phyloP scores from a whole-genome alignment of 805 yeast genomes.

The Barnettozyma pratensis region DNA sequence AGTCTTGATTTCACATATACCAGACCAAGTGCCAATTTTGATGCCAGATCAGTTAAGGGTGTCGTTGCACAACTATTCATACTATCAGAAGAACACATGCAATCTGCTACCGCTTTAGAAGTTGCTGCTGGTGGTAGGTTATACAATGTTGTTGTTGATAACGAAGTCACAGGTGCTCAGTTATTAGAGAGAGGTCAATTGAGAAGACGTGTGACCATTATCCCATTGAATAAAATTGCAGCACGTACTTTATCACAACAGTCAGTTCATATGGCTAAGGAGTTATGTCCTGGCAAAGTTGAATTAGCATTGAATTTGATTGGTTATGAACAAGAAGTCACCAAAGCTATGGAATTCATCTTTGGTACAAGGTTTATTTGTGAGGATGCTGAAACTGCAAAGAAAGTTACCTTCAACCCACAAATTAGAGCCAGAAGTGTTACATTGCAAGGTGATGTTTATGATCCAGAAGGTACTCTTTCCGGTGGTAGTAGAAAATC shows the following conservation, averaged over 20 bases:
- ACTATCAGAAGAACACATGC: constrained; percentile 48
- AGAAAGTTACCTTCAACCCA: constrained; percentile 82
- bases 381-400: constrained; percentile 82
- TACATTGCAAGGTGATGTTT: constrained; percentile 88
- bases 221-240: constrained; percentile 83
- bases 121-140: constrained; percentile 91
- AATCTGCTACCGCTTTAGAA: constrained; percentile 79
- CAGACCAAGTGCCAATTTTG: constrained; percentile 57
- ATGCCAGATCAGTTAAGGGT: constrained; percentile 68
- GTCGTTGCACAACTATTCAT: constrained; percentile 82
- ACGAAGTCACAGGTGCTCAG: constrained; percentile 77
- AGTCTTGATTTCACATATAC: constrained; percentile 73
- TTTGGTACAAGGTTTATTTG: constrained; percentile 91
- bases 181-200: constrained; percentile 74
- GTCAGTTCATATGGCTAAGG: constrained; percentile 60
- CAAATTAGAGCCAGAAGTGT: constrained; percentile 75
- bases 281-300: constrained; percentile 76
- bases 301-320: constrained; percentile 84
- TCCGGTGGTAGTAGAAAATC: constrained; percentile 88
- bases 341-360: constrained; percentile 83
- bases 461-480: constrained; percentile 93
- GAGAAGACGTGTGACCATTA: constrained; percentile 79
- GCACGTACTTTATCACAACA: constrained; percentile 50
- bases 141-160: constrained; percentile 87
- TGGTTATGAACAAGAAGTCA: constrained; percentile 64